Evolutionary conservation across 2,329 filamentous ascomycete genomes (phyloP), one percentile per base, ranked within the genome.

Genomic region (Raffaelea arxii): DNA sequence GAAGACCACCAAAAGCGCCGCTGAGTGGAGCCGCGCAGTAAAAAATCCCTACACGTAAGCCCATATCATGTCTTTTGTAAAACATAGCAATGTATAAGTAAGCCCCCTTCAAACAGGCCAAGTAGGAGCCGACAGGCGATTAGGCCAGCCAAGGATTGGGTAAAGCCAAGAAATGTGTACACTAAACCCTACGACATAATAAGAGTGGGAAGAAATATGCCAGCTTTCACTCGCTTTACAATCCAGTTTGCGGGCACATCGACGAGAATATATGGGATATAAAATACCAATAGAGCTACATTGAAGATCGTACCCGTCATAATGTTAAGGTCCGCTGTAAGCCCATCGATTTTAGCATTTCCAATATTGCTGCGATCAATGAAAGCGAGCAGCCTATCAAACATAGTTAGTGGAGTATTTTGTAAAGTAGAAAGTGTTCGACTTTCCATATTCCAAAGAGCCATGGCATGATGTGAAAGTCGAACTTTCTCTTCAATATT

Each of bases 211-310:
- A 43, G 25, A 16, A 35, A 43, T 16, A 43, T 4, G 5, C 23
- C 24, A 14, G 41, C 23, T 27, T 27, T 23, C n/a, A 25, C 19
- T 14, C 40, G 40, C 40, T 27, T 25, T 14, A 42, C 22, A n/a
- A 64, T 43, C 32, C 80, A 71, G 52, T 77, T 82, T 42, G 66
- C 69, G 0, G 78, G 77, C 25, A 82, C 78, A 55, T 80, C 72
- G 53, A 78, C 77, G 24, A 80, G 42, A 47, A 82, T 80, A 56
- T 82, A 82, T 3, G 71, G 71, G 54, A 82, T 69, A 56, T 80
- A 82, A 61, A 82, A 82, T 44, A 75, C 56, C 2, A 75, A 77
- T 1, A 83, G 65, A 1, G 80, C 68, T 10, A 63, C 61, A 50
- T 82, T 82, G 64, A 80, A 82, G 48, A 78, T 74, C 49, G 78